Percentiles rank a stretch among this genome's conserved stretches.
Evolutionary conservation across 2,329 filamentous ascomycete species (phyloP).

Genomic region (Clonostachys solani): DNA sequence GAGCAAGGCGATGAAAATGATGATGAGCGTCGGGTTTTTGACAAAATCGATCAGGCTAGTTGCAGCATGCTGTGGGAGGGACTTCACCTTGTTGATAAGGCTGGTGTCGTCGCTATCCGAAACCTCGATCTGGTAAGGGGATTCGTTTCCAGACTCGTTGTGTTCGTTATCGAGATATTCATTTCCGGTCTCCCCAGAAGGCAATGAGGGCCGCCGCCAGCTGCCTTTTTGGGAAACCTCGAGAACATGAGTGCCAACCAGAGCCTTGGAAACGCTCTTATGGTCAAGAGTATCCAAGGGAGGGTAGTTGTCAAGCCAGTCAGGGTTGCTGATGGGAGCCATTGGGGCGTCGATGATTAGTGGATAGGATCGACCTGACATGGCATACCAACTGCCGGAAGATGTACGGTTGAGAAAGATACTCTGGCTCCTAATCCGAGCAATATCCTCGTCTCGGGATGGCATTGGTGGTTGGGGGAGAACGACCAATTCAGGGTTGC

Average conservation of each 20-base stretch:
- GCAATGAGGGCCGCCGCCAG: slow-evolving; percentile 25
- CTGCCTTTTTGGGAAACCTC: slow-evolving; percentile 28
- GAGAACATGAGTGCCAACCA: slow-evolving; percentile 70
- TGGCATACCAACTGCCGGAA: slow-evolving; percentile 86
- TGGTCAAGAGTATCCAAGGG: slow-evolving; percentile 31
- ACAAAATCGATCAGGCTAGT: slow-evolving; percentile 50
- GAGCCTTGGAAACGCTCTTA: slow-evolving; percentile 50
- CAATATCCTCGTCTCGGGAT: slow-evolving; percentile 40
- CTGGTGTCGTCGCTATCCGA: slow-evolving; percentile 14
- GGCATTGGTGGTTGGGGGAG: slow-evolving; percentile 80
- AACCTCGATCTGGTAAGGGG: slow-evolving; percentile 12
- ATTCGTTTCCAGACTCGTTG: neutral
- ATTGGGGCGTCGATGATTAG: slow-evolving; percentile 67
- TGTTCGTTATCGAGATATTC: neutral
- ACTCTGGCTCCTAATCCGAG: slow-evolving; percentile 52
- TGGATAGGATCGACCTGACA: slow-evolving; percentile 84
- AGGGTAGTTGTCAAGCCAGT: slow-evolving; percentile 41
- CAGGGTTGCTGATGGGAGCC: slow-evolving; percentile 36
- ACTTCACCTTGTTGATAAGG: slow-evolving; percentile 45
- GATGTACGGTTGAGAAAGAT: slow-evolving; percentile 87
- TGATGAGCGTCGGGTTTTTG: slow-evolving; percentile 47
- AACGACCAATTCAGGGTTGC: slow-evolving; percentile 73
- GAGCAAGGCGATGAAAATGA: slow-evolving; percentile 35
- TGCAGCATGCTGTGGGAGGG: slow-evolving; percentile 43
- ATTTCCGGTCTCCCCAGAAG: slow-evolving; percentile 16